Evolutionary conservation across 495 filamentous ascomycete species (phyloP), one percentile per base, ranked within the genome.

Genomic region (Aspergillus sclerotiicarbonarius): DNA sequence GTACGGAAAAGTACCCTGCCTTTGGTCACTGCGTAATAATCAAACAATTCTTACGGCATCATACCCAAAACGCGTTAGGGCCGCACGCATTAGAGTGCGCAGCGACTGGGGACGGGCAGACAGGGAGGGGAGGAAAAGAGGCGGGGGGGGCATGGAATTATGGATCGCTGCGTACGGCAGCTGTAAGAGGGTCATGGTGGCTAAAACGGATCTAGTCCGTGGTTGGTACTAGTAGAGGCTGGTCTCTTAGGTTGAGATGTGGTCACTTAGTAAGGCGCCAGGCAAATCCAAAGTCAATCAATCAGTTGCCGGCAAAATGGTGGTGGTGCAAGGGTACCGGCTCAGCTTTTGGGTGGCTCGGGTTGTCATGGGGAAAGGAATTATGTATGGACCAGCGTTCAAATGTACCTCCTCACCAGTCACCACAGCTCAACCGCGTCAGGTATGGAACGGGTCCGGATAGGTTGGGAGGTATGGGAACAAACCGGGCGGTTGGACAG

Each of bases 401-500:
- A 25, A 25, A 25, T 25, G 37, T 41, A 41, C 37, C 37, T 41
- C n/a, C 37, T n/a, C 25, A 41, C 33, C 51, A 10, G 37, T 15
- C 30, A 21, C 4, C 35, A 16, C 10, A 12, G 44, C 50, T 15
- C 13, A 4, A 41, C 37, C 13, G 50, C 30, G 41, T 59, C 39
- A 56, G 53, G 54, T 57, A 61, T 57, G 59, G 59, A 62, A 49
- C 59, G n/a, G 25, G 37, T 50, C 52, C 45, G 53, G 51, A 54
- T 51, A 56, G 58, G 52, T 35, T 54, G 51, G 56, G 46, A 51
- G 51, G 55, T 39, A 56, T 61, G 60, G 35, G 41, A 35, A 21
- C 35, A 48, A 58, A 51, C 37, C 43, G 58, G 52, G 57, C 51
- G 57, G 57, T 59, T 59, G 57, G 49, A 57, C 31, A 48, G 16